Conservation (phyloP, 805 yeast species). For the Hanseniaspora hatyaiensis region DNA sequence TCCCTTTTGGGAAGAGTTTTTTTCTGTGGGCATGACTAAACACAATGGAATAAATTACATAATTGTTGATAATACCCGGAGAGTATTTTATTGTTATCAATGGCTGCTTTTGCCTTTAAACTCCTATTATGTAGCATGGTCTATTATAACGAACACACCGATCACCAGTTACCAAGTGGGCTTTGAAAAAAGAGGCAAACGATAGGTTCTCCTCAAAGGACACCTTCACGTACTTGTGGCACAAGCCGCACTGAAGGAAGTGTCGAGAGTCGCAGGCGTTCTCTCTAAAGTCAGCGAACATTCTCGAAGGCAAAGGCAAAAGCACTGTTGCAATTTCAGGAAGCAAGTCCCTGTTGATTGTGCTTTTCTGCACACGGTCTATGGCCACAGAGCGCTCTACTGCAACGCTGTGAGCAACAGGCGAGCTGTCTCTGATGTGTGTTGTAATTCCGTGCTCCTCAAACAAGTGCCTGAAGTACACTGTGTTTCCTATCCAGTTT, state of each 20-base stretch:
- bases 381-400: slow-evolving; percentile 2
- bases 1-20: too few species aligned
- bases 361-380: neutral
- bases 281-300: slow-evolving; percentile 17
- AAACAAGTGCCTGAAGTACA: slow-evolving; percentile 21
- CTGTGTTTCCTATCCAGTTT: slow-evolving; percentile 19
- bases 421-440: neutral
- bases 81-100: too few species aligned
- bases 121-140: slow-evolving; percentile 2
- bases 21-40: too few species aligned
- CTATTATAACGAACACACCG: neutral
- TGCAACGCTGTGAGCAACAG: neutral
- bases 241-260: slow-evolving; percentile 20
- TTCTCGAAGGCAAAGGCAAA: slow-evolving; percentile 20
- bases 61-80: too few species aligned
- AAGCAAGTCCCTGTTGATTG: slow-evolving; percentile 16
- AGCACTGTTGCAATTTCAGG: neutral
- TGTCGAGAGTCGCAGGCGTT: slow-evolving; percentile 18
- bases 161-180: neutral
- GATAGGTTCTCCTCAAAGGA: slow-evolving; percentile 20
- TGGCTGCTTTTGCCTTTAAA: neutral
- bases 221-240: slow-evolving; percentile 20
- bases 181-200: neutral
- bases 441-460: slow-evolving; percentile 23
- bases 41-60: too few species aligned